Base-by-base conservation (phyloP, 1,284 basidiomycete genomes). In the Xerocomus nothofagi region DNA sequence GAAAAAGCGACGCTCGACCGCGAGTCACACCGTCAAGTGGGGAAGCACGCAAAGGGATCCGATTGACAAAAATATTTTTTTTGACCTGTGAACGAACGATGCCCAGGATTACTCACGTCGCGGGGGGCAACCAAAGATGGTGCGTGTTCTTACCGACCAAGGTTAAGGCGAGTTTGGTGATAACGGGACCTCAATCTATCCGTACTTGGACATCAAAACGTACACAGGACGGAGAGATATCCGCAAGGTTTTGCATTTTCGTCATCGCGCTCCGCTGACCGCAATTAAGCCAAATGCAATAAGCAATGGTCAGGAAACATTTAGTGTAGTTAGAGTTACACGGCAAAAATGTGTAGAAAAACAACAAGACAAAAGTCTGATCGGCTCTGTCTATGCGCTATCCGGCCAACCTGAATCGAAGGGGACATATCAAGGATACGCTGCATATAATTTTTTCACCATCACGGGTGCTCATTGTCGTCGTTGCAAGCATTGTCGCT, bases 281-380 rank as follows among this genome's bases (percentile, higher is more conserved):
- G 27, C 58, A 62, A 66, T 65, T 52, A 65, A 67, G 15, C 60
- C 62, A 63, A 50, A 63, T 63, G 32, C 40, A 67, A 27, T 26
- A 9, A 54, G 46, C 29, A 54, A 53, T 45, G 55, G 44, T 55
- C 49, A 36, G 44, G 39, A 40, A 50, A 39, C 31, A 43, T 48
- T 46, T 39, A 47, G 48, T 39, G 37, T 43, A 49, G 49, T 45
- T 50, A 51, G 42, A 60, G 44, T 53, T n/a, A 58, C 62, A 66
- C 34, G 39, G 2, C 3, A 14, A 29, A 45, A 36, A 41, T 36
- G 43, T 47, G 30, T 37, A 18, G 14, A 14, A 23, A 27, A 37
- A 39, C 31, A 21, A 30, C 29, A 38, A 23, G 41, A 39, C 38
- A 43, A 29, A 23, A 21, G 12, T 46, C 12, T 26, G 10, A 24